Conservation (phyloP, 352 stramenopile genomes). For the Halophytophthora polymorphica region DNA sequence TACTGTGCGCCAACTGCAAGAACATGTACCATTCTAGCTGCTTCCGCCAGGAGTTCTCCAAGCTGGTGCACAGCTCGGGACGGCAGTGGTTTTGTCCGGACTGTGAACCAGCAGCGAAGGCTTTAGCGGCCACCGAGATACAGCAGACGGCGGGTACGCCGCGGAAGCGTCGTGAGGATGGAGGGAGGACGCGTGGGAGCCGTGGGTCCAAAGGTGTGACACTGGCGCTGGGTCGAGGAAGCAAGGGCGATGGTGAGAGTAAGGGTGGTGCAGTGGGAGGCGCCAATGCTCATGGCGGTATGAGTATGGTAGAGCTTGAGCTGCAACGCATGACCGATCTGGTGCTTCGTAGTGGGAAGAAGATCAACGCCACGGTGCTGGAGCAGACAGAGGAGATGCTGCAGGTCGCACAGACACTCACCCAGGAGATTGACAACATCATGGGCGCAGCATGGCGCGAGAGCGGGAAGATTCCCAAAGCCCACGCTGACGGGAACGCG, state of each 20-base stretch:
- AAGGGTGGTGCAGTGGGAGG: slow-evolving; percentile 2
- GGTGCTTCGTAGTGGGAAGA: slow-evolving; percentile 60
- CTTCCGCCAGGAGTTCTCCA: slow-evolving; percentile 76
- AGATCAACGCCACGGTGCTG: slow-evolving; percentile 71
- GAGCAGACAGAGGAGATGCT: slow-evolving; percentile 80
- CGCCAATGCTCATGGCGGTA: background rate
- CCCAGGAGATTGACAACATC: slow-evolving; percentile 41
- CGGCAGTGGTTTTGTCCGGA: slow-evolving; percentile 84
- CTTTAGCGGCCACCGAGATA: slow-evolving; percentile 30
- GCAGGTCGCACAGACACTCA: slow-evolving; percentile 49
- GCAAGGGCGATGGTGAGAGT: slow-evolving; percentile 19
- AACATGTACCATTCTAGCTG: slow-evolving; percentile 85
- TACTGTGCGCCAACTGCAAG: slow-evolving; percentile 79
- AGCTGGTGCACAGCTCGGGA: slow-evolving; percentile 51
- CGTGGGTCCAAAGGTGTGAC: slow-evolving; percentile 16
- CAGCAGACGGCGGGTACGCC: slow-evolving; percentile 26
- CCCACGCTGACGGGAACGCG: slow-evolving; percentile 1
- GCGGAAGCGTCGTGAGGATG: slow-evolving; percentile 34
- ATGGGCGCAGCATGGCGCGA: slow-evolving; percentile 30
- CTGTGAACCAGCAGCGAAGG: slow-evolving; percentile 49
- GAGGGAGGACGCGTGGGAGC: slow-evolving; percentile 18
- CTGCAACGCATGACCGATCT: slow-evolving; percentile 71
- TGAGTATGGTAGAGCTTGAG: slow-evolving; percentile 33
- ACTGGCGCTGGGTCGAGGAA: slow-evolving; percentile 7
- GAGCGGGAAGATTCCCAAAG: background rate